Base-by-base conservation (phyloP, 2,329 filamentous ascomycete genomes). In the Exophiala spinifera region DNA sequence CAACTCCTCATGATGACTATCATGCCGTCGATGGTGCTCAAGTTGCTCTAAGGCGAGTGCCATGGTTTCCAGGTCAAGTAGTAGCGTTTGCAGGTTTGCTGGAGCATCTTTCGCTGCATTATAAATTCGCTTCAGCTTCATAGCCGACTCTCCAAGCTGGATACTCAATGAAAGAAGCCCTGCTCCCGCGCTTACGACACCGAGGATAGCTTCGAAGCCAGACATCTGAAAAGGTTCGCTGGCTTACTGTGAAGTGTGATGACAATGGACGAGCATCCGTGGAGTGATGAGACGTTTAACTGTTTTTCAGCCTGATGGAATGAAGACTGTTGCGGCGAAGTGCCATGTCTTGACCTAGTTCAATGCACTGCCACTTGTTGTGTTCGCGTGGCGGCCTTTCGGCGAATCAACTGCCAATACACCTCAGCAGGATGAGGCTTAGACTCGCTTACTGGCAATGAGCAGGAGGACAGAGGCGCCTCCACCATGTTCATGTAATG, bases 1-100 rank as follows among this genome's bases (percentile, higher is more conserved):
- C 8, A 50, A 20, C n/a, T 20, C 47, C 15, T 40, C 40, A 14
- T 8, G 17, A 20, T 19, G 31, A n/a, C 14, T 21, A 10, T 36
- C 37, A 15, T 45, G 47, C 14, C 25, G 46, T 14, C 47, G 46
- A 31, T 37, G 37, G 10, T 46, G 23, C 23, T 55, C 52, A 2
- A 55, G 46, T 17, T 46, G n/a, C 20, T 4, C 14, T 8, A 55
- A 34, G 11, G 36, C 39, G 7, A 51, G 20, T 11, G 39, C 37
- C 52, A 55, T 55, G 2, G 47, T 55, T 17, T 55, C 52, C 6
- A 55, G 52, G 46, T 40, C 42, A 40, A 33, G 36, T 3, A 45
- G 7, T 3, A 50, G 14, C 4, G 3, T n/a, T 36, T 34, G 11
- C 20, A 55, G 45, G 1, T n/a, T 31, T 10, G 19, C 19, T 6